Evolutionary conservation across 441 rosid species (phyloP).

Genomic region (Rhodomyrtus psidioides): DNA sequence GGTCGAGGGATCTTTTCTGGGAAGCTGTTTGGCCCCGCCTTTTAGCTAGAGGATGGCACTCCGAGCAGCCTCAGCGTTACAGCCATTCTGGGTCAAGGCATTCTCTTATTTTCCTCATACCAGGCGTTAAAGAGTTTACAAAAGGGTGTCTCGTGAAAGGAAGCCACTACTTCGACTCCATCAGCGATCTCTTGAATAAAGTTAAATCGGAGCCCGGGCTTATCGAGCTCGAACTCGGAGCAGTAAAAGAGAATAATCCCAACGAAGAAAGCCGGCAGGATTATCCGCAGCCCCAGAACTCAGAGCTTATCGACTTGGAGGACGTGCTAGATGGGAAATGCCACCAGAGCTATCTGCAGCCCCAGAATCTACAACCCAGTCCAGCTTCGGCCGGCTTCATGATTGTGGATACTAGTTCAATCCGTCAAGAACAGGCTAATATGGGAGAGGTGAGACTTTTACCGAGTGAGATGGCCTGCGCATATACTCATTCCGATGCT

Average conservation of each 20-base stretch:
- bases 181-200: constrained; percentile 63
- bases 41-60: constrained; percentile 88
- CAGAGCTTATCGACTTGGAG: neutral
- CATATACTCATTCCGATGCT: constrained; percentile 21
- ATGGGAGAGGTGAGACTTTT: constrained; percentile 52
- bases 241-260: constrained; percentile 7
- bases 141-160: constrained; percentile 66
- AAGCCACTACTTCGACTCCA: constrained; percentile 68
- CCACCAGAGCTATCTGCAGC: constrained; percentile 44
- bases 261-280: constrained; percentile 21
- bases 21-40: constrained; percentile 98
- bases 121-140: constrained; percentile 58
- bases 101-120: constrained; percentile 65
- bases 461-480: constrained; percentile 27
- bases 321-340: constrained; percentile 17
- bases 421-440: constrained; percentile 20
- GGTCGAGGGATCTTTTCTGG: constrained; percentile 84
- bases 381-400: constrained; percentile 36
- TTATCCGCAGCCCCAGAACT: too few species aligned
- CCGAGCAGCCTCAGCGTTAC: constrained; percentile 64
- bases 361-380: constrained; percentile 28
- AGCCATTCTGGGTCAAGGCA: constrained; percentile 25
- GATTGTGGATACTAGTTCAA: constrained; percentile 56
- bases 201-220: constrained; percentile 71
- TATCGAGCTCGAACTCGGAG: constrained; percentile 44